phyloP scores from a whole-genome alignment of 2,329 filamentous ascomycete genomes.

The Diaporthe vexans region DNA sequence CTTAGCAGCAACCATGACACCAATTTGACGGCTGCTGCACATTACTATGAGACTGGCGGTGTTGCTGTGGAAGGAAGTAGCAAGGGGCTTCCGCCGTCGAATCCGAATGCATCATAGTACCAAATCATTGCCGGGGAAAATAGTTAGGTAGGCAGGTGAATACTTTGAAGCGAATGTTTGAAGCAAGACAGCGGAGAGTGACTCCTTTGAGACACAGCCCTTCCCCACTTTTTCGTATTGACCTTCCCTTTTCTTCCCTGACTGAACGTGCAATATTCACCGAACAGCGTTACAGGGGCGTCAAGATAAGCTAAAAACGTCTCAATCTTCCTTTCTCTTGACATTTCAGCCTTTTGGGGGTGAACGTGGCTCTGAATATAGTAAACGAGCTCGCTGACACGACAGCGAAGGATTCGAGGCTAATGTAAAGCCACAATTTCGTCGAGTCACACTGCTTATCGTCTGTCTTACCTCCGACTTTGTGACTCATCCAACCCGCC shows the following conservation, averaged over 20 bases:
- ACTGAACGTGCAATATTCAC: neutral
- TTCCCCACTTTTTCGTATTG: neutral
- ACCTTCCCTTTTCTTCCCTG: neutral
- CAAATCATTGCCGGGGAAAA: neutral
- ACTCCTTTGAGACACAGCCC: neutral
- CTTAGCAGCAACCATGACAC: constrained; percentile 25
- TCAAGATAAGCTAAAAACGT: too few relatives aligned
- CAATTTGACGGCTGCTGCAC: constrained; percentile 22
- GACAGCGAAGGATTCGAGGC: neutral
- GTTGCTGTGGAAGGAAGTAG: neutral
- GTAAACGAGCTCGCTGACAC: neutral
- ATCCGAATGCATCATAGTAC: constrained; percentile 13
- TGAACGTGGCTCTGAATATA: neutral
- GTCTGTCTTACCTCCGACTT: neutral
- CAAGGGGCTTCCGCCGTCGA: constrained; percentile 27
- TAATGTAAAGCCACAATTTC: neutral
- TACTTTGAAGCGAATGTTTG: too few relatives aligned
- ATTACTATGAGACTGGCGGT: constrained; percentile 24
- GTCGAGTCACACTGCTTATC: neutral
- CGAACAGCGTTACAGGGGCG: neutral
- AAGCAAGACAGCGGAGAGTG: neutral
- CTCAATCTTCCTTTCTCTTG: too few relatives aligned
- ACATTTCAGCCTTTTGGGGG: neutral
- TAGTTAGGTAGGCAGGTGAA: too few relatives aligned
- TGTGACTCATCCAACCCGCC: neutral